Evolutionary conservation across 129 eudicot genomes (phyloP).

Genomic region (Pittosporum tobira): DNA sequence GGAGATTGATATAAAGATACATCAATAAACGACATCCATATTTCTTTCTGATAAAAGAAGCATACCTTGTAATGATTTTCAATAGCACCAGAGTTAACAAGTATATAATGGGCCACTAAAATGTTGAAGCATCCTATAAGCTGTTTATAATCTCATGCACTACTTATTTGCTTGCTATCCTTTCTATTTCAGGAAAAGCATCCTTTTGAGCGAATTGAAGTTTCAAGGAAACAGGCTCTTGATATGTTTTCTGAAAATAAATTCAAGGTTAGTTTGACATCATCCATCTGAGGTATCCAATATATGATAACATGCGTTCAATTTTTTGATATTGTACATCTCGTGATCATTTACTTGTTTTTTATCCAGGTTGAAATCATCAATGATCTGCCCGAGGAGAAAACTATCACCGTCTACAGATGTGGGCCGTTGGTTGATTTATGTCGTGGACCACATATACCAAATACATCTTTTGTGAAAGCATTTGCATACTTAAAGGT

Average conservation of each 20-base stretch:
- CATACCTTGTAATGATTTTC: too few species aligned
- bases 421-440: conserved; percentile 97
- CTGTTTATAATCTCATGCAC: too few species aligned
- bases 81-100: too few species aligned
- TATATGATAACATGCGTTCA: neutral
- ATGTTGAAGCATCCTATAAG: too few species aligned
- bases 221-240: conserved; percentile 82
- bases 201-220: conserved; percentile 93
- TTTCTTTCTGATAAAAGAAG: too few species aligned
- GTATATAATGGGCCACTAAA: too few species aligned
- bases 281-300: neutral
- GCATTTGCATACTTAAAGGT: conserved; percentile 86
- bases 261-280: conserved; percentile 55
- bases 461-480: conserved; percentile 86
- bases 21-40: too few species aligned
- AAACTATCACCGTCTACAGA: conserved; percentile 88
- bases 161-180: neutral
- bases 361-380: conserved; percentile 75
- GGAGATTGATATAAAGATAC: too few species aligned
- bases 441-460: conserved; percentile 99
- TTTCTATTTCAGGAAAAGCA: conserved; percentile 61
- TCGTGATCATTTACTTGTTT: conserved; percentile 4
- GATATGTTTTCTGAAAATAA: conserved; percentile 82
- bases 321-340: conserved; percentile 7
- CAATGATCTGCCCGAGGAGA: conserved; percentile 80